Percentiles rank a stretch among this genome's conserved stretches.
Conservation (phyloP, 441 rosid species). For the Biscutella laevigata region DNA sequence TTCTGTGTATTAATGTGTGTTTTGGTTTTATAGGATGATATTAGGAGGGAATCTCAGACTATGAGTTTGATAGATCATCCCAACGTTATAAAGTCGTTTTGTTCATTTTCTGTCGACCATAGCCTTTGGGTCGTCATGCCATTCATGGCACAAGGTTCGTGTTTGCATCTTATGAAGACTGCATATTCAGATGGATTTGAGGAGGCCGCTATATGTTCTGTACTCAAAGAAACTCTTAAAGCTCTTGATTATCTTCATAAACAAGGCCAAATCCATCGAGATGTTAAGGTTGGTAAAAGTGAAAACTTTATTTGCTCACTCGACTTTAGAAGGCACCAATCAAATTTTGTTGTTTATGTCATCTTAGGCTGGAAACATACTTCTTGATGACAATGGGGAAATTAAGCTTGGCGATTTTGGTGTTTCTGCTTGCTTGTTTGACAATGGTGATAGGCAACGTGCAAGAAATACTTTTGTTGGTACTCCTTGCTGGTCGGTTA, state of each 20-base stretch:
- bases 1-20: not conserved
- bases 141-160: conserved; percentile 96
- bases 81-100: conserved; percentile 72
- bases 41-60: conserved; percentile 91
- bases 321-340: not conserved
- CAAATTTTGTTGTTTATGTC: conserved; percentile 7
- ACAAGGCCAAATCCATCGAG: conserved; percentile 97
- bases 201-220: conserved; percentile 79
- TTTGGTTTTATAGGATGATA: conserved; percentile 56
- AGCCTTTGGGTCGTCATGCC: conserved; percentile 99
- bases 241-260: conserved; percentile 92
- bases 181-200: conserved; percentile 90
- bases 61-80: conserved; percentile 98
- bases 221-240: conserved; percentile 91
- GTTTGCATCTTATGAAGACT: conserved; percentile 96
- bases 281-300: conserved; percentile 63
- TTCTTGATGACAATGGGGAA: conserved; percentile 63
- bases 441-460: conserved; percentile 90
- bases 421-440: conserved; percentile 97
- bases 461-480: conserved; percentile 97
- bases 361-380: conserved; percentile 88
- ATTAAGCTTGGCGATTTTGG: conserved; percentile 98
- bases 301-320: conserved; percentile 10
- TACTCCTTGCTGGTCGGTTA: conserved; percentile 90
- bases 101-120: conserved; percentile 86